phyloP scores from a whole-genome alignment of 164 flowering plant species.

The Liriodendron chinense region DNA sequence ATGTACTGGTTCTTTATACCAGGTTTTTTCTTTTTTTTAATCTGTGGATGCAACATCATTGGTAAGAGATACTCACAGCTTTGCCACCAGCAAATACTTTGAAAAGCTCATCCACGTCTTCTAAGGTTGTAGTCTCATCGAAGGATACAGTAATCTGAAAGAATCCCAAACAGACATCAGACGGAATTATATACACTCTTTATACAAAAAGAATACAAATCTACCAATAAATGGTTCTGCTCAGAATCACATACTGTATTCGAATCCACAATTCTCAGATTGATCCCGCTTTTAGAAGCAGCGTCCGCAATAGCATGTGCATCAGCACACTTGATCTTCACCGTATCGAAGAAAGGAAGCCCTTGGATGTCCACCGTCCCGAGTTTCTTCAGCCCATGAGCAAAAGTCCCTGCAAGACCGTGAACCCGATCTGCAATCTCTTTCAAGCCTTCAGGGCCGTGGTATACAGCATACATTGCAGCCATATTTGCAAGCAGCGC shows the following conservation, averaged over 20 bases:
- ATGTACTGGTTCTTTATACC: too few species aligned
- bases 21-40: too few species aligned
- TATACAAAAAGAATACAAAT: neutral
- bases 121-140: constrained; percentile 92
- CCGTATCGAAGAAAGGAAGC: constrained; percentile 95
- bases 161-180: neutral
- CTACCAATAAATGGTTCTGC: neutral
- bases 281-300: constrained; percentile 71
- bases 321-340: constrained; percentile 77
- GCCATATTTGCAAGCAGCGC: constrained; percentile 99
- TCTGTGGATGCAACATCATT: neutral
- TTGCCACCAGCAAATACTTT: constrained; percentile 76
- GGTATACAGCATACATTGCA: constrained; percentile 98
- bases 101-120: constrained; percentile 88
- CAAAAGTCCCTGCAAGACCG: constrained; percentile 86
- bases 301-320: constrained; percentile 74
- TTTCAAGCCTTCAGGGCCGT: constrained; percentile 96
- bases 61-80: constrained; percentile 54
- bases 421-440: constrained; percentile 81
- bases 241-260: constrained; percentile 58
- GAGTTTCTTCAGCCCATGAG: constrained; percentile 78
- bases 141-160: constrained; percentile 87
- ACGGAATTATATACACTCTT: too few species aligned
- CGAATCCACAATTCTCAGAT: constrained; percentile 68
- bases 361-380: constrained; percentile 77